These are phyloP conservation scores for Pseudozyma sp. DNA, from an alignment of 1,284 basidiomycete species.

Conservation along the genomic window DNA sequence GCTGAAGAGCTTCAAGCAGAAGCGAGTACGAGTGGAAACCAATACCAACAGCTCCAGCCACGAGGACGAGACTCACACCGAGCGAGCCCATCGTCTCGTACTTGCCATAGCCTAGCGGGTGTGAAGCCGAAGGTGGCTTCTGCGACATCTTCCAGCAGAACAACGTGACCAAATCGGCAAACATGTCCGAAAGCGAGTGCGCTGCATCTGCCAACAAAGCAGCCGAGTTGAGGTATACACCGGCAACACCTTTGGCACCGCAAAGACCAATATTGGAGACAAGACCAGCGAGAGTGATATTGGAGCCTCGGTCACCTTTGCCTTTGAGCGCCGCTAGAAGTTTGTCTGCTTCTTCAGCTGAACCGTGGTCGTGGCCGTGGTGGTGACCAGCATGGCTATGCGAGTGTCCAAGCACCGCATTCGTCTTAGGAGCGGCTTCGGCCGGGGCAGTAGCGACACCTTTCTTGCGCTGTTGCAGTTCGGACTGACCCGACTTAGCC, in stretches of 20 bases:
- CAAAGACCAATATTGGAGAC: slow-evolving; percentile 86
- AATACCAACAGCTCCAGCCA: slow-evolving; percentile 87
- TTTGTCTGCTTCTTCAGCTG: slow-evolving; percentile 67
- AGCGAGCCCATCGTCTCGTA: slow-evolving; percentile 93
- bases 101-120: slow-evolving; percentile 88
- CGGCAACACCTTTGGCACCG: slow-evolving; percentile 78
- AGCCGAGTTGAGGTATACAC: slow-evolving; percentile 77
- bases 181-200: slow-evolving; percentile 86
- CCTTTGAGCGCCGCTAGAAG: slow-evolving; percentile 66
- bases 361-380: slow-evolving; percentile 65
- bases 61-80: slow-evolving; percentile 82
- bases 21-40: slow-evolving; percentile 89
- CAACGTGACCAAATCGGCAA: slow-evolving; percentile 92
- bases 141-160: slow-evolving; percentile 90
- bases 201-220: slow-evolving; percentile 93
- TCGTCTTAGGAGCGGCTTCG: slow-evolving; percentile 10
- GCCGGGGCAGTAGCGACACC: neutral
- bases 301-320: slow-evolving; percentile 60
- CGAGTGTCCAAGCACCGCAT: slow-evolving; percentile 17
- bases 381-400: slow-evolving; percentile 30
- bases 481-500: slow-evolving; percentile 23
- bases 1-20: slow-evolving; percentile 76
- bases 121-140: slow-evolving; percentile 79
- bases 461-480: slow-evolving; percentile 29
- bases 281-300: slow-evolving; percentile 75